phyloP scores from a whole-genome alignment of 2,329 filamentous ascomycete species.

The Elsinoe ampelina region DNA sequence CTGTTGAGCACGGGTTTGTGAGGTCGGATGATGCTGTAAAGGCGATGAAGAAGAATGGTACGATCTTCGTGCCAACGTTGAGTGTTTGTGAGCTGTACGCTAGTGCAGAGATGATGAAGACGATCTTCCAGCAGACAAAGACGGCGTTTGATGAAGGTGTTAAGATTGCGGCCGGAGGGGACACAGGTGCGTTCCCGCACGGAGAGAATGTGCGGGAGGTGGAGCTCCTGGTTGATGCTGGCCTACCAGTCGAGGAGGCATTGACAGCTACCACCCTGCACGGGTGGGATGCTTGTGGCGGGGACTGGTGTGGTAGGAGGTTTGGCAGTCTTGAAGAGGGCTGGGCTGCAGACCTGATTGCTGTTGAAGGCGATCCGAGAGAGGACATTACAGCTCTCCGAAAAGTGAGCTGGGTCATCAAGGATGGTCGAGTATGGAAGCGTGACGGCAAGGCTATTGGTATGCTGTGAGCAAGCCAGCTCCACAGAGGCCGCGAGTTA shows the following conservation, averaged over 20 bases:
- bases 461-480: background rate
- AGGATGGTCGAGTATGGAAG: slow-evolving; percentile 46
- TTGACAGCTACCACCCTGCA: slow-evolving; percentile 42
- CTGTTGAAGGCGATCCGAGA: slow-evolving; percentile 37
- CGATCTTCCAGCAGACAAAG: slow-evolving; percentile 29
- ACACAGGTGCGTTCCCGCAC: slow-evolving; percentile 46
- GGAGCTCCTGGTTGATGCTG: slow-evolving; percentile 45
- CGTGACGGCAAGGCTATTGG: slow-evolving; percentile 20
- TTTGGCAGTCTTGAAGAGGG: slow-evolving; percentile 47
- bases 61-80: slow-evolving; percentile 47
- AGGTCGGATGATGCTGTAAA: slow-evolving; percentile 31
- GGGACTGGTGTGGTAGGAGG: slow-evolving; percentile 40
- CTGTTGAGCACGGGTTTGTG: slow-evolving; percentile 25
- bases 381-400: slow-evolving; percentile 35
- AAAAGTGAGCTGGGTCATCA: slow-evolving; percentile 48
- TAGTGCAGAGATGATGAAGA: slow-evolving; percentile 18
- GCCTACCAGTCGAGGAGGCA: slow-evolving; percentile 42
- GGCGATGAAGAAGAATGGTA: slow-evolving; percentile 36
- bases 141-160: slow-evolving; percentile 40
- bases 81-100: slow-evolving; percentile 35
- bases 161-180: slow-evolving; percentile 44
- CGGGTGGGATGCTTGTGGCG: slow-evolving; percentile 49
- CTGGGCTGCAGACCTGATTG: slow-evolving; percentile 44
- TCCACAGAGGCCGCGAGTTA: too few species aligned
- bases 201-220: slow-evolving; percentile 46